Base-by-base conservation (phyloP, 805 yeast genomes). In the Dipodascus geniculatus region DNA sequence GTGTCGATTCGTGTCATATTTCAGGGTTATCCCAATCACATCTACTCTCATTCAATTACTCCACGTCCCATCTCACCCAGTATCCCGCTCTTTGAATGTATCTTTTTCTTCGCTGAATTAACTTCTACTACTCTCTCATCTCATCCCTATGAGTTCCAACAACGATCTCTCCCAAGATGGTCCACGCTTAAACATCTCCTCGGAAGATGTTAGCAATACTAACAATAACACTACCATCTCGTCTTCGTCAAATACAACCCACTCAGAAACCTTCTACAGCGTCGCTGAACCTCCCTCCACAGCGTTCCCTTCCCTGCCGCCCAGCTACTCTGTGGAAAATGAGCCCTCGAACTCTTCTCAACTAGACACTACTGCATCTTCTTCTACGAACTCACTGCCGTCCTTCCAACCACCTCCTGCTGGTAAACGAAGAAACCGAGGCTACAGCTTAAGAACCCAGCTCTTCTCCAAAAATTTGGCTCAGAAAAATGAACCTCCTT, bases 401-500 rank as follows among this genome's bases (percentile, higher is more conserved):
- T 28, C 35, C 14, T 28, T 14, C 14, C 35, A 28, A 8, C 23
- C 49, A 47, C 24, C 49, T 3, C 19, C 49, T 20, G n/a, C 49
- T 22, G n/a, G 19, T 22, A 47, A 22, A 22, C 49, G 49, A 20
- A 20, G 49, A 22, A 47, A 22, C 67, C 4, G 90, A 60, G 89
- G 89, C 0, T 79, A 81, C 56, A 81, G 87, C 6, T 66, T 84
- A 54, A 72, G 90, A 56, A 73, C 85, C 0, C 88, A 84, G 68
- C 71, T 84, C 50, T 75, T 83, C 68, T 79, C 74, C 62, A 79
- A 69, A 53, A 60, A 58, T 55, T 50, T 53, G 57, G 38, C 55
- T 38, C 54, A 52, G 53, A 53, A 52, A 19, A 53, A 42, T 3
- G 57, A 53, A 19, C 38, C 57, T 6, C 53, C 57, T 35, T 54